phyloP scores from a whole-genome alignment of 2,329 filamentous ascomycete genomes.

The Lasiodiplodia sp. region DNA sequence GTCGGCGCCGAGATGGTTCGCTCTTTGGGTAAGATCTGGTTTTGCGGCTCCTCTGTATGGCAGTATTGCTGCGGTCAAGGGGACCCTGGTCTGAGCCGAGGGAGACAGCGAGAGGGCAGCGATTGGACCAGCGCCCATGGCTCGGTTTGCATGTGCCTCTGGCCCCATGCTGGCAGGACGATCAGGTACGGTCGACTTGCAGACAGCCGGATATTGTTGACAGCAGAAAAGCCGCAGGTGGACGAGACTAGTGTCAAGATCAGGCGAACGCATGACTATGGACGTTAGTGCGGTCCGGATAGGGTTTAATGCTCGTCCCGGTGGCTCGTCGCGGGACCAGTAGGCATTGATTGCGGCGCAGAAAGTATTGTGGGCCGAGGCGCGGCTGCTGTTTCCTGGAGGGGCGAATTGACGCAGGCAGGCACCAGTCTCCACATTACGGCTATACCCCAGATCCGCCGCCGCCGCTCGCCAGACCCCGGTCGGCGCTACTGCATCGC shows the following conservation, averaged over 20 bases:
- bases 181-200: conserved; percentile 8
- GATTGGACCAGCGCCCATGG: conserved; percentile 5
- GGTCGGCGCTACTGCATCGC: conserved; percentile 13
- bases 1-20: not conserved
- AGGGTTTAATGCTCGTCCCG: not conserved
- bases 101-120: not conserved
- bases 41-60: conserved; percentile 5
- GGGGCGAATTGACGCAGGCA: not conserved
- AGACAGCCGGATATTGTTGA: conserved; percentile 6
- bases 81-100: not conserved
- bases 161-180: conserved; percentile 4
- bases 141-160: conserved; percentile 18
- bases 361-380: not conserved
- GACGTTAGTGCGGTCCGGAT: not conserved
- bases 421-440: conserved; percentile 18
- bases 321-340: not conserved
- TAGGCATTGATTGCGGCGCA: conserved; percentile 12
- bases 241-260: conserved; percentile 4
- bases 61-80: not conserved
- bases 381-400: not conserved
- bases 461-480: conserved; percentile 5
- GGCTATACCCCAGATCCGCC: conserved; percentile 29
- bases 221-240: conserved; percentile 4
- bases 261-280: conserved; percentile 6
- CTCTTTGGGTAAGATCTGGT: conserved; percentile 11